Percentiles rank a stretch among this genome's conserved stretches.
Evolutionary conservation across 2,329 filamentous ascomycete species (phyloP).

Genomic region (Alternaria triticina): DNA sequence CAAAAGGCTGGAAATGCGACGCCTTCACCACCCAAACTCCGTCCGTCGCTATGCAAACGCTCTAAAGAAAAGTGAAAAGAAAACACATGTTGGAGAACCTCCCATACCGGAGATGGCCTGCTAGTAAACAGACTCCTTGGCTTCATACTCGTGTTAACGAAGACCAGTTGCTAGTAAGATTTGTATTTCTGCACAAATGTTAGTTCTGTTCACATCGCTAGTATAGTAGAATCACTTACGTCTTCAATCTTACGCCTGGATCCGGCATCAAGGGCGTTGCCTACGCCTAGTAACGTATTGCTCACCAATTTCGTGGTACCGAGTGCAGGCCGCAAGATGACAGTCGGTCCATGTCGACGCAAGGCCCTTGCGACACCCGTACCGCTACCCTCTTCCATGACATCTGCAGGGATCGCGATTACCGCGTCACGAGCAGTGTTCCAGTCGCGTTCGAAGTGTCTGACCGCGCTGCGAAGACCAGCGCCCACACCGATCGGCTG

Average conservation of each 20-base stretch:
- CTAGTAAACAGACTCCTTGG: background rate
- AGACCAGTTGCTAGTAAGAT: conserved; percentile 7
- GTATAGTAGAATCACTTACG: conserved; percentile 64
- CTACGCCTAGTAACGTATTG: conserved; percentile 88
- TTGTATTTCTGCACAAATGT: conserved; percentile 9
- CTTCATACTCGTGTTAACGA: background rate
- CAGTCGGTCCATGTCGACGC: conserved; percentile 83
- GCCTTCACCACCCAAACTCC: background rate
- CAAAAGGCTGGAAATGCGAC: background rate
- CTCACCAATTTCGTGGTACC: conserved; percentile 88
- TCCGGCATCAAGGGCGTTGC: conserved; percentile 85
- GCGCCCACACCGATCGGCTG: conserved; percentile 89
- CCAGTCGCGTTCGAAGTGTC: conserved; percentile 85
- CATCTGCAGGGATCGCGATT: conserved; percentile 89
- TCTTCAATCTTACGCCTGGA: conserved; percentile 85
- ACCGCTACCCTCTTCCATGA: conserved; percentile 84
- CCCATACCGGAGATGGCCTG: background rate
- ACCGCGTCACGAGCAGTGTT: conserved; percentile 86
- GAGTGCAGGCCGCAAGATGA: conserved; percentile 88
- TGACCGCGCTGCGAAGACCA: conserved; percentile 81
- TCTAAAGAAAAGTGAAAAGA: background rate
- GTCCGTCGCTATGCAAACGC: conserved; percentile 16
- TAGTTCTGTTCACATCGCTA: background rate
- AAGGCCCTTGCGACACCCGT: conserved; percentile 81
- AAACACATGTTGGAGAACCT: background rate